phyloP scores from a whole-genome alignment of 345 rosid species.

The Acer negundo region DNA sequence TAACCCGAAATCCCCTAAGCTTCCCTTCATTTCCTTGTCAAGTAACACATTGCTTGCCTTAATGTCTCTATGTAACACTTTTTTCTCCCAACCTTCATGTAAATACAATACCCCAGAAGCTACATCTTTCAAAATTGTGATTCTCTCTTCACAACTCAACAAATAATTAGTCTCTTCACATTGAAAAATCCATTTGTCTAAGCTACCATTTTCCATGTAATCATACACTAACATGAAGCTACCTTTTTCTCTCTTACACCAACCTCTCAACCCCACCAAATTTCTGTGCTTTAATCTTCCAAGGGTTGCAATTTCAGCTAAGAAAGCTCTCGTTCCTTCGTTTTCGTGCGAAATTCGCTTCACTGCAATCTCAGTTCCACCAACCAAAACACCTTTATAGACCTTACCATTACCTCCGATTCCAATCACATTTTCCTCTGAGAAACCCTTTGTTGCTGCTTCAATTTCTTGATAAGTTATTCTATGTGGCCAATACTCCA shows the following conservation, averaged over 20 bases:
- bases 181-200: slow-evolving; percentile 57
- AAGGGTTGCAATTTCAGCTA: slow-evolving; percentile 74
- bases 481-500: slow-evolving; percentile 89
- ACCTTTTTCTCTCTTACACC: slow-evolving; percentile 79
- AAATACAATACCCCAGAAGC: slow-evolving; percentile 64
- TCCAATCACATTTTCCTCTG: slow-evolving; percentile 69
- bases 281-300: slow-evolving; percentile 74
- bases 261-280: slow-evolving; percentile 69
- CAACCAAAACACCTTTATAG: slow-evolving; percentile 65
- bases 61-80: slow-evolving; percentile 77
- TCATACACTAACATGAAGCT: slow-evolving; percentile 72
- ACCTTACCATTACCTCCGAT: slow-evolving; percentile 82
- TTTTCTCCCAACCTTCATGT: slow-evolving; percentile 70
- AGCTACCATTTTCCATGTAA: slow-evolving; percentile 83
- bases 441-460: slow-evolving; percentile 57
- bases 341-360: slow-evolving; percentile 69
- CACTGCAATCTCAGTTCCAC: slow-evolving; percentile 65
- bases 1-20: slow-evolving; percentile 73
- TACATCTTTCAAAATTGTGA: slow-evolving; percentile 58
- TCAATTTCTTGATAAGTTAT: slow-evolving; percentile 60
- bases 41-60: slow-evolving; percentile 83
- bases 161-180: slow-evolving; percentile 31
- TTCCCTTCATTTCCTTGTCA: slow-evolving; percentile 69
- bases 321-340: slow-evolving; percentile 64
- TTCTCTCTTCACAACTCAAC: slow-evolving; percentile 53